Base-by-base conservation (phyloP, 139 green algal genomes). In the Micromonas pusilla region DNA sequence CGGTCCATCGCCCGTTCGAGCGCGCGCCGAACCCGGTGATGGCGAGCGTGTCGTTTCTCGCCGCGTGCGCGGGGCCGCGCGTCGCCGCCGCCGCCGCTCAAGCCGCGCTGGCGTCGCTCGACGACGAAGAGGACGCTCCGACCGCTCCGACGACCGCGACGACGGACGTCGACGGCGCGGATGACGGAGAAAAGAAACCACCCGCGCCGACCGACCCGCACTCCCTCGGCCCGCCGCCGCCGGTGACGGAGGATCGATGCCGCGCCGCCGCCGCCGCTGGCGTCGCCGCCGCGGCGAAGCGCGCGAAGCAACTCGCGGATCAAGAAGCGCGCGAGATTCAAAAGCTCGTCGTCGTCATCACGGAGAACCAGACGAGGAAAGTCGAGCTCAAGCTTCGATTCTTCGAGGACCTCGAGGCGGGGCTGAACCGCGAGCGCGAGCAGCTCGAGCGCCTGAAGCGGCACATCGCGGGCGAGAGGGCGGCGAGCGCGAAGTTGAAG, bases 1-100 rank as follows among this genome's bases (percentile, higher is more conserved):
- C n/a, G n/a, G n/a, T n/a, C n/a, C n/a, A n/a, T n/a, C n/a, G n/a
- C 3, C 92, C 92, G 0, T 96, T 97, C 86, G 85, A 82, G 2
- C 91, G 96, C 52, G 76, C 83, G 9, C 66, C 71, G 53, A 97
- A 97, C 76, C 92, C 92, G 0, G 77, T 97, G 52, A 91, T 97
- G 87, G 86, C 91, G 0, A 78, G 85, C 70, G 79, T 96, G 25
- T 86, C 85, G 1, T 95, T 95, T 72, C 84, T 97, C 30, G 84
- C 88, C 2, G 54, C 83, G 2, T 85, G 94, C 77, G 83, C 97
- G 70, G 88, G 90, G 3, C 91, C 93, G 4, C 82, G 82, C 45
- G 89, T 97, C 52, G 94, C 90, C 0, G 88, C 91, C 38, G 91
- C 90, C 2, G 91, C 93, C 16, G 94, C 93, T 1, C 81, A 94